Conservation (phyloP, 129 eudicot species). For the Smallanthus sonchifolius region DNA sequence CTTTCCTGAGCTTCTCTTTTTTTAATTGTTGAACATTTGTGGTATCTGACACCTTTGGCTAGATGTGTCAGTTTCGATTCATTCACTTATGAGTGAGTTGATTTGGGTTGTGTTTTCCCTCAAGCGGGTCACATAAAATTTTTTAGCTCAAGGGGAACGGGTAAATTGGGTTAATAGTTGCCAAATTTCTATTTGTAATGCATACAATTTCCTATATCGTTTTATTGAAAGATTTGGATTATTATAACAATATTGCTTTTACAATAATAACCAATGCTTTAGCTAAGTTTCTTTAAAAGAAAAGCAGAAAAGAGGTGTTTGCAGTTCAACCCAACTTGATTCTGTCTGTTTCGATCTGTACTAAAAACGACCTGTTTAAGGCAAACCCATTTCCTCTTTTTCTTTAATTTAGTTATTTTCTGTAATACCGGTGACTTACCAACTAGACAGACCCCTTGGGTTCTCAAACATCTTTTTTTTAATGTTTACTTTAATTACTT, state of each 20-base stretch:
- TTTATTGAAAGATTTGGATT: neutral
- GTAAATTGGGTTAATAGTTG: neutral
- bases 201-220: neutral
- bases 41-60: neutral
- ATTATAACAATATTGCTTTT: neutral
- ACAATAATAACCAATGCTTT: neutral
- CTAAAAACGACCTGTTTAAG: neutral
- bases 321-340: neutral
- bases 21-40: neutral
- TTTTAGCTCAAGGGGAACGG: neutral
- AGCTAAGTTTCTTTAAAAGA: neutral
- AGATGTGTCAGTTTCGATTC: neutral
- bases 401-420: neutral
- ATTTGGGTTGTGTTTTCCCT: neutral
- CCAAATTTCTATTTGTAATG: neutral
- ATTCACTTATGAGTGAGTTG: conserved; percentile 1
- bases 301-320: neutral
- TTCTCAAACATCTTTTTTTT: neutral
- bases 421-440: neutral
- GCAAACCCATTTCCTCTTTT: neutral
- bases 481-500: neutral
- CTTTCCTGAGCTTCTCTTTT: neutral
- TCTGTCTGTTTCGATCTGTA: neutral
- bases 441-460: neutral
- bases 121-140: neutral